Base-by-base conservation (phyloP, 352 stramenopile species). In the Globisporangium cylindrosporum region DNA sequence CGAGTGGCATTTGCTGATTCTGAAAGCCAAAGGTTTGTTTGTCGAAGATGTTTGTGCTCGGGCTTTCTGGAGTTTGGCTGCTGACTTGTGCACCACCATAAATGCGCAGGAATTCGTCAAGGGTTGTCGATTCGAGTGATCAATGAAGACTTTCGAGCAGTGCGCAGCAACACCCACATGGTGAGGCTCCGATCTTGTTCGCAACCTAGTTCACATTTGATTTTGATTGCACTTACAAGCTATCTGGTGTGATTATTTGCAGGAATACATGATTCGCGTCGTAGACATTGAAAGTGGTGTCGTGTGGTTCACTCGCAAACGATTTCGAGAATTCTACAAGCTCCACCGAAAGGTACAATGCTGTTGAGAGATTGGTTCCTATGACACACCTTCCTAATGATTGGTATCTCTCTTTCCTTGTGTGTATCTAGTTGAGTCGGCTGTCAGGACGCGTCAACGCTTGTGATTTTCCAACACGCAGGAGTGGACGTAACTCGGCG, bases 201-300 rank as follows among this genome's bases (percentile, higher is more conserved):
- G 4, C 14, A 22, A n/a, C 15, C 41, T n/a, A 15, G 14, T 18
- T 49, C 20, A 4, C 41, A 18, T n/a, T 20, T 49, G 41, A 49
- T n/a, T 49, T 4, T 18, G 41, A n/a, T 49, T 18, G 41, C 41
- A 15, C 41, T 49, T 20, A 49, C 41, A 49, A 49, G 20, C n/a
- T 49, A n/a, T 22, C 41, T 49, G 41, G 15, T 49, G 41, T 49
- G 41, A 46, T 46, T 49, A 49, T 49, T 34, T 32, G 20, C 59
- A 95, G 88, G 88, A 94, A 66, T 95, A 95, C 70, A 81, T 92
- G 69, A 88, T 95, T 57, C 86, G 88, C 64, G 86, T 93, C 10
- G 86, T 93, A 34, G 88, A 95, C 72, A 71, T 95, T 20, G 88
- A 95, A 71, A 94, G 79, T 77, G 88, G 88, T 9, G 85, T 95